phyloP scores from a whole-genome alignment of 1,284 basidiomycete species.

The Ceratobasidium sp. region DNA sequence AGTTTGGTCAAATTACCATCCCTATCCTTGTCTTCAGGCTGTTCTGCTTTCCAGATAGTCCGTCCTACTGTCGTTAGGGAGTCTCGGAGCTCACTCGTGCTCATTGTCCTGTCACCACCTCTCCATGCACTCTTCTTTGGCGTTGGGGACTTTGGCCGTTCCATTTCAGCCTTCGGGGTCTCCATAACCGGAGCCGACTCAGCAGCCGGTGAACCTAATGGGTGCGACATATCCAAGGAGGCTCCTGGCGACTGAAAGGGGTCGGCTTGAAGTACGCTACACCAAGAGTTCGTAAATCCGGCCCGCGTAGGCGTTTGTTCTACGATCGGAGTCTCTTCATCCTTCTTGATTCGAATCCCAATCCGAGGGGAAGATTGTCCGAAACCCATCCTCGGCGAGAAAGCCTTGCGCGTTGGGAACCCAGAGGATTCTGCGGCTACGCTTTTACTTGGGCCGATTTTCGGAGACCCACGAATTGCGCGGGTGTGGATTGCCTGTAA shows the following conservation, averaged over 20 bases:
- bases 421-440: not conserved
- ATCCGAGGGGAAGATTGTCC: slow-evolving; percentile 6
- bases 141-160: slow-evolving; percentile 15
- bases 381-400: not conserved
- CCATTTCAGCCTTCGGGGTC: not conserved
- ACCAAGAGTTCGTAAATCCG: slow-evolving; percentile 32
- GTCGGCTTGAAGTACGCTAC: slow-evolving; percentile 17
- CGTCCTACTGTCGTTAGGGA: not conserved
- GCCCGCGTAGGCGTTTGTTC: not conserved
- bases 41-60: not conserved
- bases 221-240: not conserved
- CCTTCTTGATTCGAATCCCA: not conserved
- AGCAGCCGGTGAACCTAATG: too few species aligned
- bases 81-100: slow-evolving; percentile 8
- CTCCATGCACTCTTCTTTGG: slow-evolving; percentile 3
- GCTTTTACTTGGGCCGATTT: slow-evolving; percentile 18
- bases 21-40: too few species aligned
- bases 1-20: not conserved
- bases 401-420: not conserved
- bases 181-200: not conserved
- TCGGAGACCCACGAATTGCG: slow-evolving; percentile 22
- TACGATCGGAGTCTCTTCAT: not conserved
- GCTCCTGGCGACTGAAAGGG: slow-evolving; percentile 14
- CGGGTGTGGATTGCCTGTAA: slow-evolving; percentile 31
- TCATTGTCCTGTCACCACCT: slow-evolving; percentile 22